Base-by-base conservation (phyloP, 2,329 filamentous ascomycete species). In the Fusarium sp. region DNA sequence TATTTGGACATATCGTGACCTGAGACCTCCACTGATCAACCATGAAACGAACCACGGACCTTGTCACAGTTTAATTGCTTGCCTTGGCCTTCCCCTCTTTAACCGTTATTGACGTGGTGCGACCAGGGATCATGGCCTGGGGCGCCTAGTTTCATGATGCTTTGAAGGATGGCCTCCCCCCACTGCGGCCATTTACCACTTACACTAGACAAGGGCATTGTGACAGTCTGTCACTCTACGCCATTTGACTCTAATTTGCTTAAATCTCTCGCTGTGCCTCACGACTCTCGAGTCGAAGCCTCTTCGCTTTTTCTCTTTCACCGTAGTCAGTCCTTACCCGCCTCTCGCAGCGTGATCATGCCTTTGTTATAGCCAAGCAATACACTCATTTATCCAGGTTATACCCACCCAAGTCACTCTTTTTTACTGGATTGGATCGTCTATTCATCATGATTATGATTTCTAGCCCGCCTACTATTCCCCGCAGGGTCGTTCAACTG, bases 381-480 rank as follows among this genome's bases (percentile, higher is more conserved):
- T 60, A 72, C 72, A 51, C 38, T 69, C 65, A 47, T 58, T 63
- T 56, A 66, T 69, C 41, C 56, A 62, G 57, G 54, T 60, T 63
- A 65, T 56, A 69, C 74, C 73, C 65, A 78, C 76, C 76, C 75
- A 64, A 77, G 75, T 78, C 76, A 67, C 65, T 78, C 75, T 42
- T 74, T 74, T 76, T 69, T 54, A 57, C 70, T 73, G 47, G 47
- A 65, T 63, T 28, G 57, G 49, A 56, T 63, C 62, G 44, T 47
- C 60, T 57, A 39, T n/a, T 49, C 68, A 72, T 62, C 49, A 81
- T 81, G 80, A 45, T 79, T 33, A 59, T 79, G 57, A 63, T 75
- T 68, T 75, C 74, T 57, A 74, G 79, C 42, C 73, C 76, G 20
- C 73, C 71, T 17, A 63, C 65, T 31, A 52, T 78, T 35, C 64